phyloP scores from a whole-genome alignment of 2,329 filamentous ascomycete genomes.

The Paraconiothyrium brasiliense region DNA sequence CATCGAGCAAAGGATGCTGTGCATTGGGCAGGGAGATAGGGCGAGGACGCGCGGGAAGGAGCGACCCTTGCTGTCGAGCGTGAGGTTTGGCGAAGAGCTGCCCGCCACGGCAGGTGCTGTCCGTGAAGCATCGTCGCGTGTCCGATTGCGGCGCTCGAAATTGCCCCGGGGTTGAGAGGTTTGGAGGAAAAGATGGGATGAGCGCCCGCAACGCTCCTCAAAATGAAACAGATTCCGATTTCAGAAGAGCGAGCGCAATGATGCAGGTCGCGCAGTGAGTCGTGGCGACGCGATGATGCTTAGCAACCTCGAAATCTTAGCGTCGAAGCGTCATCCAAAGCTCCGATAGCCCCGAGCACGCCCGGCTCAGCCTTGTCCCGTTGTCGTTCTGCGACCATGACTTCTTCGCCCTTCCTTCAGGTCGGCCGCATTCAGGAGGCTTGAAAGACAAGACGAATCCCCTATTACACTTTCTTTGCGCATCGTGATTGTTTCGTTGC shows the following conservation, averaged over 20 bases:
- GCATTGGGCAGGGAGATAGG: slow-evolving; percentile 43
- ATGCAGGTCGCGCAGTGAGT: slow-evolving; percentile 17
- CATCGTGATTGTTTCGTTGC: no score
- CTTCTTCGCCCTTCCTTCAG: background rate
- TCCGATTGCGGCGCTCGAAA: slow-evolving; percentile 14
- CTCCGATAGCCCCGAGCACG: slow-evolving; percentile 30
- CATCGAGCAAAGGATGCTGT: slow-evolving; percentile 37
- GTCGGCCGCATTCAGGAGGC: background rate
- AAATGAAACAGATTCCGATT: slow-evolving; percentile 13
- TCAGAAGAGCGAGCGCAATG: slow-evolving; percentile 23
- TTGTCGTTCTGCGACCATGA: background rate
- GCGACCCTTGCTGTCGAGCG: slow-evolving; percentile 50
- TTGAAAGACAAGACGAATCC: no score
- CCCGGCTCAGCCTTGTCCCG: slow-evolving; percentile 18
- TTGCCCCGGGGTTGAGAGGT: slow-evolving; percentile 19
- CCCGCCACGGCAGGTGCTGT: slow-evolving; percentile 72
- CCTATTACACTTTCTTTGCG: no score
- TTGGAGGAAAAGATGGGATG: background rate
- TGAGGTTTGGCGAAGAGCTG: slow-evolving; percentile 63
- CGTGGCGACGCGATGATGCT: slow-evolving; percentile 31
- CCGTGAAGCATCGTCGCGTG: slow-evolving; percentile 66
- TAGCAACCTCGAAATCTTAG: slow-evolving; percentile 35
- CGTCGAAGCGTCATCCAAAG: slow-evolving; percentile 41
- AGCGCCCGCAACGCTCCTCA: slow-evolving; percentile 21
- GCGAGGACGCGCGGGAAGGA: slow-evolving; percentile 34